Evolutionary conservation across 176 grass and related monocot species (phyloP).

Genomic region (Tuctoria greenei): DNA sequence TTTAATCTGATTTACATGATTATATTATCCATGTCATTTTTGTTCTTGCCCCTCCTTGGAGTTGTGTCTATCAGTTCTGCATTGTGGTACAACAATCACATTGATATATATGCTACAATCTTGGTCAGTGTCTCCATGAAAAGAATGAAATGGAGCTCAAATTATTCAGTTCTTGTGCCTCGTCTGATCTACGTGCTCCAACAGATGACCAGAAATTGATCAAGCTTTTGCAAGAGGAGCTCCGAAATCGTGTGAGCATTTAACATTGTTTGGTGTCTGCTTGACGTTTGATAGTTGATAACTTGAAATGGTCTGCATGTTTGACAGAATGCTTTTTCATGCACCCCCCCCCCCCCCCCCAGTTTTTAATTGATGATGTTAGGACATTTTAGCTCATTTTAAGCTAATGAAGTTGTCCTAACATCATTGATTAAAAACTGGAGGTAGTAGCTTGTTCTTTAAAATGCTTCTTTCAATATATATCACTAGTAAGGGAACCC

Average conservation of each 20-base stretch:
- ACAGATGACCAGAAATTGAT: constrained; percentile 79
- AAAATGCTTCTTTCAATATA: not conserved
- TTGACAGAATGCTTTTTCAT: constrained; percentile 11
- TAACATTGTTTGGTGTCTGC: constrained; percentile 27
- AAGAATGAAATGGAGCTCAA: constrained; percentile 63
- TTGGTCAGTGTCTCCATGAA: constrained; percentile 55
- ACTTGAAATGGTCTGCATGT: constrained; percentile 9
- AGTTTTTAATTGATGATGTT: not conserved
- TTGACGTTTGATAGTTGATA: constrained; percentile 33
- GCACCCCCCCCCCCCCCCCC: not conserved
- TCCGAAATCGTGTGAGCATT: constrained; percentile 71
- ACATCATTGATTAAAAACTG: no score
- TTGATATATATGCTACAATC: constrained; percentile 37
- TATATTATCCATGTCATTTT: constrained; percentile 14
- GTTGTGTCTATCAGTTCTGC: constrained; percentile 22
- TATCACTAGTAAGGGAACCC: constrained; percentile 1
- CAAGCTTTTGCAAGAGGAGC: constrained; percentile 78
- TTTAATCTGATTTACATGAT: not conserved
- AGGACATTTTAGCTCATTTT: not conserved
- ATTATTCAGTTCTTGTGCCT: constrained; percentile 39
- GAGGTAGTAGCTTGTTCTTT: not conserved
- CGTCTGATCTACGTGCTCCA: constrained; percentile 43
- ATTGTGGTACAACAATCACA: constrained; percentile 31
- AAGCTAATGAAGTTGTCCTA: no score
- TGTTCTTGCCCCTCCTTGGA: constrained; percentile 22